These are phyloP conservation scores for Cyclotella cryptica DNA, from an alignment of 108 stramenopile genomes.

Conservation along the genomic window DNA sequence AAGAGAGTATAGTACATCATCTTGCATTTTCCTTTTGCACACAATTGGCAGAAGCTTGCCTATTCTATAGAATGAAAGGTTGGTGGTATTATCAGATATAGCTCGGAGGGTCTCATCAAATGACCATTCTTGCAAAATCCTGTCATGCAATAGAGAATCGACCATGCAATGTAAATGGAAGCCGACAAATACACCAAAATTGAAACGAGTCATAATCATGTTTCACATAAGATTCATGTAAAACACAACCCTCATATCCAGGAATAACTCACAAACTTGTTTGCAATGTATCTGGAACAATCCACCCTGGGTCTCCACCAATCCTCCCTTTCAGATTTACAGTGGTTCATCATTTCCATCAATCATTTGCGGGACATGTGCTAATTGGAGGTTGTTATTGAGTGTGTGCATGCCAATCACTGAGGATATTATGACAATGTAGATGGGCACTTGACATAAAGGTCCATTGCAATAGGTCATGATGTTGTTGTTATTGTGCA, in stretches of 20 bases:
- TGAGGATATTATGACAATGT: no score
- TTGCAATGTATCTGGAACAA: conserved; percentile 38
- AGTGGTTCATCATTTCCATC: conserved; percentile 20
- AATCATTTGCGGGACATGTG: conserved; percentile 53
- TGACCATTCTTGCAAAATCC: conserved; percentile 59
- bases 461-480: no score
- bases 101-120: conserved; percentile 31
- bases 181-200: not conserved
- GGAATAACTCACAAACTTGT: conserved; percentile 24
- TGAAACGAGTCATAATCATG: not conserved
- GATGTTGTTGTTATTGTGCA: no score
- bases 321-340: conserved; percentile 52
- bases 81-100: conserved; percentile 36
- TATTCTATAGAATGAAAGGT: conserved; percentile 38
- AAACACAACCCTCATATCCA: not conserved
- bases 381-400: conserved; percentile 57
- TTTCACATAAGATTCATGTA: not conserved
- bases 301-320: conserved; percentile 52
- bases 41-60: conserved; percentile 40
- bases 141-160: conserved; percentile 23
- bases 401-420: conserved; percentile 19
- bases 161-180: not conserved
- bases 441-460: no score
- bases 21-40: conserved; percentile 14
- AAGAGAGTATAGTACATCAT: conserved; percentile 52